A percentile compares a stretch with the other conserved stretches of the same genome.
phyloP scores from a whole-genome alignment of 176 grass and related monocot species.

The Hordeum marinum region DNA sequence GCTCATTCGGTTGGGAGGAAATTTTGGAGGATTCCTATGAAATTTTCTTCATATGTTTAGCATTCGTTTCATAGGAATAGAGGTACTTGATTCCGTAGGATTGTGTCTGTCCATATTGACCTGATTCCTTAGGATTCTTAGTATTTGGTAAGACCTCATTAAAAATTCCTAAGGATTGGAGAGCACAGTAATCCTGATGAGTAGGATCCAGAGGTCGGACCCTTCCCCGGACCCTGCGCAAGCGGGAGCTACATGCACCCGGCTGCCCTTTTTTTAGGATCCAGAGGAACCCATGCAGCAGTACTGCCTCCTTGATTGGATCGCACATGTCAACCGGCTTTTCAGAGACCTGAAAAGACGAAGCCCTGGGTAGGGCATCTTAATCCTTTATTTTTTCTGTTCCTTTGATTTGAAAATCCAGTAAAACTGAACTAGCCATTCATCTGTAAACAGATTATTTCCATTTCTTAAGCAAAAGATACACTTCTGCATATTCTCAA shows the following conservation, averaged over 20 bases:
- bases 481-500: background rate
- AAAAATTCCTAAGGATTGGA: background rate
- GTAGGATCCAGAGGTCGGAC: background rate
- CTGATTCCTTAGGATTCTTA: background rate
- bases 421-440: background rate
- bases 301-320: background rate
- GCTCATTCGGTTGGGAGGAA: background rate
- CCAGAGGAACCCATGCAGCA: background rate
- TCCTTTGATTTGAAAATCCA: background rate
- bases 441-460: background rate
- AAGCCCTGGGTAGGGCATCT: background rate
- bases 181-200: background rate
- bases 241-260: too few species aligned
- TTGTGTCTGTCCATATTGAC: background rate
- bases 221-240: too few species aligned
- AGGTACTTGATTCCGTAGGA: background rate
- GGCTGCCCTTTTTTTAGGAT: too few species aligned
- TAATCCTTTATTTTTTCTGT: background rate
- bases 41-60: background rate
- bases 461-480: background rate
- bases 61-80: background rate
- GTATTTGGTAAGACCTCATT: background rate
- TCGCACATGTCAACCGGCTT: background rate
- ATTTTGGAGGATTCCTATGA: background rate
- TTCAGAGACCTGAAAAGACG: background rate